Evolutionary conservation across 2,329 filamentous ascomycete species (phyloP), one percentile per base, ranked within the genome.

Genomic region (Claviceps maximensis): DNA sequence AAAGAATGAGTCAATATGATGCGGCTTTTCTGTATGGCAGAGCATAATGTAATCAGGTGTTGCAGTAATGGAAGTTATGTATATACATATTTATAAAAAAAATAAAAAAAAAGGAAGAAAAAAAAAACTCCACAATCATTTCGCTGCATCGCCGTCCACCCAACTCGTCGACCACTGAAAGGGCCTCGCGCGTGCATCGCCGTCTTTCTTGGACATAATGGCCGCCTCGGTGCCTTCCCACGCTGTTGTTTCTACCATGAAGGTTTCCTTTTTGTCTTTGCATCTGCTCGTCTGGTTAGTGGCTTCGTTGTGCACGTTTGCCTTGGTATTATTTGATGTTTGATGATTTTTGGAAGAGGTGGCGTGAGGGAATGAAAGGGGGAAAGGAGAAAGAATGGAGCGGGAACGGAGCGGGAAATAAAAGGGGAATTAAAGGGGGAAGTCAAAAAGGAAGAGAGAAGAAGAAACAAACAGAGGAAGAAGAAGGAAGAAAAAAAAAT

Each of bases 161-260:
- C 66, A 68, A 52, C 60, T 65, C 9, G 66, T 64, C 21, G 67
- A 65, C 67, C 66, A 68, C 50, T 65, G 62, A 19, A 59, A 61
- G 51, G 63, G 61, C 47, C 58, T 60, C 46, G 55, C 40, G 7
- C 27, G 10, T 9, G 3, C 51, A 33, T 6, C 48, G 38, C 4
- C 41, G 36, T 36, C 41, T 21, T 15, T 4, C 19, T 36, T 19
- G 2, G 25, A 3, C 29, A 15, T 42, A 10, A 17, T 4, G 29
- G 27, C 4, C 57, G 25, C 57, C 47, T 58, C 58, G 55, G 62
- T 63, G 55, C 65, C 71, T 66, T 84, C 80, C 80, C 80, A 84
- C 45, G 74, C 72, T 13, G 81, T 84, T 25, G 81, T 84, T 67
- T 84, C 81, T 45, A 82, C 76, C 63, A 71, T 75, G 59, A 84